Evolutionary conservation across 768 basidiomycete genomes (phyloP), one percentile per base, ranked within the genome.

Genomic region (Tricholomella constricta): DNA sequence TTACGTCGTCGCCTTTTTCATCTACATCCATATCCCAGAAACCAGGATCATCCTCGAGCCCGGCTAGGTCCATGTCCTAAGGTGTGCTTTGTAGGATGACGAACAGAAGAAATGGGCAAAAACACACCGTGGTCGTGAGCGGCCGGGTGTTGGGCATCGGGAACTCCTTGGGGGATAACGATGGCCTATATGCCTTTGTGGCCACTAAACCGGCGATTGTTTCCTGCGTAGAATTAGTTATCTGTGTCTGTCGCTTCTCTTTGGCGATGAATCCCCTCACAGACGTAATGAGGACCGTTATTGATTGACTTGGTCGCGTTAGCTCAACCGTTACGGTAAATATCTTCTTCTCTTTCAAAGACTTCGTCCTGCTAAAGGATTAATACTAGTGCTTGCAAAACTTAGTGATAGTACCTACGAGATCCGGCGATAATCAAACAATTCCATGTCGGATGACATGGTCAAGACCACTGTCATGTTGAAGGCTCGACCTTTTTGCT

Each of bases 401-500:
- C 43, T 41, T 14, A 23, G 50, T 29, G n/a, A 27, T 37, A n/a
- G 15, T 11, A 66, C 75, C 57, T 60, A 93, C 93, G 80, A 75
- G 38, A 89, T 89, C 19, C 89, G 81, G 26, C 92, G 84, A 64
- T 88, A 94, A 63, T 93, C 90, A 51, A 96, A 68, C 46, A 87
- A 83, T 20, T 80, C 78, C 60, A 83, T 69, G 64, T 93, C 91
- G 1, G 90, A 91, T 0, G 87, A 90, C 34, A 89, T 42, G 4
- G 87, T 86, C 37, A 93, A 68, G n/a, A 94, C 74, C 25, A 80
- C 75, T 0, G 91, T 90, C 77, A 83, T 85, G 55, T 86, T 82
- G 6, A 70, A 66, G 41, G 66, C 66, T n/a, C 72, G 66, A 48
- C 65, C 62, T 58, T 78, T 80, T 2, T 68, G 65, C 60, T 78